Conservation (phyloP, 2,329 filamentous ascomycete genomes). For the Penicillium psychrosexuale region DNA sequence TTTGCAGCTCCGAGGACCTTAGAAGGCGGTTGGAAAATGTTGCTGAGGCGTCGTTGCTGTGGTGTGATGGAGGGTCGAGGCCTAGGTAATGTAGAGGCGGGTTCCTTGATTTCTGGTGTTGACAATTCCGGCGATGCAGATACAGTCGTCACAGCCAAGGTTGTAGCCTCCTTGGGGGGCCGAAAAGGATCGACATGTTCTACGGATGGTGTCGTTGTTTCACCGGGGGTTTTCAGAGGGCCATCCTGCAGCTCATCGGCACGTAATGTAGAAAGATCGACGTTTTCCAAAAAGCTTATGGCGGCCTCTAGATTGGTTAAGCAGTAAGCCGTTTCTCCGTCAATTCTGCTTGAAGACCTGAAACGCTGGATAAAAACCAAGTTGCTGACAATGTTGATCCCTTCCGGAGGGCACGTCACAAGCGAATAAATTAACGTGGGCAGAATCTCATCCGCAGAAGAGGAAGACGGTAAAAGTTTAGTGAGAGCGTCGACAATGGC, state of each 20-base stretch:
- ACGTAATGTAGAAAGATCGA: slow-evolving; percentile 84
- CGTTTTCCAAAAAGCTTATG: slow-evolving; percentile 90
- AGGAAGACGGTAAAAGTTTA: slow-evolving; percentile 64
- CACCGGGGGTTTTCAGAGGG: slow-evolving; percentile 55
- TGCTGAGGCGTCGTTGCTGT: slow-evolving; percentile 74
- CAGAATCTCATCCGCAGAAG: slow-evolving; percentile 94
- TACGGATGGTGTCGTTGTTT: slow-evolving; percentile 21
- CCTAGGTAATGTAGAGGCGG: slow-evolving; percentile 34
- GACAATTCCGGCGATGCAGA: slow-evolving; percentile 31
- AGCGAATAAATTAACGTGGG: slow-evolving; percentile 95
- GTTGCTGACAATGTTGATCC: slow-evolving; percentile 88
- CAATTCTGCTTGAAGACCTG: slow-evolving; percentile 77
- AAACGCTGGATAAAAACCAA: slow-evolving; percentile 93
- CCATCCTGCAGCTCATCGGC: slow-evolving; percentile 72
- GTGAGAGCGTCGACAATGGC: slow-evolving; percentile 85
- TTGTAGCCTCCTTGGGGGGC: slow-evolving; percentile 23
- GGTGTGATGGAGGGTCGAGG: slow-evolving; percentile 36
- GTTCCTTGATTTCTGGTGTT: slow-evolving; percentile 28
- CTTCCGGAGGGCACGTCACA: slow-evolving; percentile 82
- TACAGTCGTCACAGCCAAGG: slow-evolving; percentile 28
- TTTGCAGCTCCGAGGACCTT: slow-evolving; percentile 78
- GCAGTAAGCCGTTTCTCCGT: slow-evolving; percentile 93
- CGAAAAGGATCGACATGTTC: slow-evolving; percentile 29
- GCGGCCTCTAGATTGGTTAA: slow-evolving; percentile 93
- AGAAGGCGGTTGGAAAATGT: slow-evolving; percentile 79